These are phyloP conservation scores for Carex cristatella DNA, from an alignment of 176 grass and related monocot species.

Conservation along the genomic window DNA sequence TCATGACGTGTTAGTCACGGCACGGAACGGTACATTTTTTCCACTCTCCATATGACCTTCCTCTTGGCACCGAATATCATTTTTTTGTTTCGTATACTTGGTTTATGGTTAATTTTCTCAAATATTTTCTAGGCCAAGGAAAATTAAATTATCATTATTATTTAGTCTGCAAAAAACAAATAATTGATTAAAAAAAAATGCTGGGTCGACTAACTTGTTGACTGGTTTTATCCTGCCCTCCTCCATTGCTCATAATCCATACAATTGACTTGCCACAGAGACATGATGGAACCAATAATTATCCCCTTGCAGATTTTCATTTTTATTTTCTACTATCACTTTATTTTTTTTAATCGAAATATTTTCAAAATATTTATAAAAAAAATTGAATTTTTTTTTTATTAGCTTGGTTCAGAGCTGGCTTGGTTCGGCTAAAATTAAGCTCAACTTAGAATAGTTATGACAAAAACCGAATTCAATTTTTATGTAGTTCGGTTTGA, in stretches of 20 bases:
- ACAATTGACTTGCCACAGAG: not conserved
- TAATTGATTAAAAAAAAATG: not conserved
- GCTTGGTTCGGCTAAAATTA: no score
- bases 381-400: no score
- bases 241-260: not conserved
- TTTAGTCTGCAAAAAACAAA: not conserved
- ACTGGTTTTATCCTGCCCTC: not conserved
- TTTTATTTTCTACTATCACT: not conserved
- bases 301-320: not conserved
- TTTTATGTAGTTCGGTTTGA: no score
- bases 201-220: not conserved
- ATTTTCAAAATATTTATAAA: no score
- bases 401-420: no score
- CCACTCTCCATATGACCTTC: not conserved
- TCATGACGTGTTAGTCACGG: no score
- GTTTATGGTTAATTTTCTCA: not conserved
- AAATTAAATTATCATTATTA: not conserved
- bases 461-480: no score
- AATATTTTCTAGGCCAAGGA: not conserved
- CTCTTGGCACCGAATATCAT: not conserved
- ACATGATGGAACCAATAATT: not conserved
- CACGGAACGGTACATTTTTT: no score
- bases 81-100: not conserved
- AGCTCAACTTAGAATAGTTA: no score
- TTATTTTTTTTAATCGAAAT: not conserved